phyloP scores from a whole-genome alignment of 1,284 basidiomycete genomes.

The Cryptococcus jaspeensis region DNA sequence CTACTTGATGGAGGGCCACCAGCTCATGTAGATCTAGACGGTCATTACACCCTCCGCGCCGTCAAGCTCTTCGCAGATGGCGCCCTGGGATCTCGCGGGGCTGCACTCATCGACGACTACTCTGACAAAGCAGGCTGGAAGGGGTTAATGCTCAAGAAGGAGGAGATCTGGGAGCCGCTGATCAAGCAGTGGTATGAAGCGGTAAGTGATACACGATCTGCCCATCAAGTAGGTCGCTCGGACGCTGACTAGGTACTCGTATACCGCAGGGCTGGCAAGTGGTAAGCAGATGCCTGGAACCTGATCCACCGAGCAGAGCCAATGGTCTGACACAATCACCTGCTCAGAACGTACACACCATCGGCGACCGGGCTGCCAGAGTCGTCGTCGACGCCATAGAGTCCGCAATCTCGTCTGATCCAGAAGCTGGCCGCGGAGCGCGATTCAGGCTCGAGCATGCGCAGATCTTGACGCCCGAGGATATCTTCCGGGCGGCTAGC shows the following conservation, averaged over 20 bases:
- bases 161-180: slow-evolving; percentile 58
- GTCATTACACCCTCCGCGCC: slow-evolving; percentile 66
- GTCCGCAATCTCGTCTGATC: slow-evolving; percentile 55
- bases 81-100: slow-evolving; percentile 87
- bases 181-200: slow-evolving; percentile 67
- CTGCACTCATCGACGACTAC: slow-evolving; percentile 82
- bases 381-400: slow-evolving; percentile 78
- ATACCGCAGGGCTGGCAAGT: slow-evolving; percentile 51
- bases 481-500: slow-evolving; percentile 66
- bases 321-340: not conserved
- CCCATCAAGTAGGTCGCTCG: not conserved
- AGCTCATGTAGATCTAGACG: slow-evolving; percentile 45
- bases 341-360: slow-evolving; percentile 77
- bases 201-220: slow-evolving; percentile 53
- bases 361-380: slow-evolving; percentile 85
- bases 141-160: slow-evolving; percentile 66
- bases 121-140: slow-evolving; percentile 68
- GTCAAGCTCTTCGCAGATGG: slow-evolving; percentile 79
- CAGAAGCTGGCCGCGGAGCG: slow-evolving; percentile 35
- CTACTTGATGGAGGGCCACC: not conserved
- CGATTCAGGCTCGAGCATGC: slow-evolving; percentile 86
- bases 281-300: slow-evolving; percentile 32
- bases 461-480: slow-evolving; percentile 72
- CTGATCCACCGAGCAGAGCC: not conserved
- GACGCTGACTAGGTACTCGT: not conserved